Evolutionary conservation across 2,329 filamentous ascomycete species (phyloP).

Genomic region (Sporothrix brasiliensis): DNA sequence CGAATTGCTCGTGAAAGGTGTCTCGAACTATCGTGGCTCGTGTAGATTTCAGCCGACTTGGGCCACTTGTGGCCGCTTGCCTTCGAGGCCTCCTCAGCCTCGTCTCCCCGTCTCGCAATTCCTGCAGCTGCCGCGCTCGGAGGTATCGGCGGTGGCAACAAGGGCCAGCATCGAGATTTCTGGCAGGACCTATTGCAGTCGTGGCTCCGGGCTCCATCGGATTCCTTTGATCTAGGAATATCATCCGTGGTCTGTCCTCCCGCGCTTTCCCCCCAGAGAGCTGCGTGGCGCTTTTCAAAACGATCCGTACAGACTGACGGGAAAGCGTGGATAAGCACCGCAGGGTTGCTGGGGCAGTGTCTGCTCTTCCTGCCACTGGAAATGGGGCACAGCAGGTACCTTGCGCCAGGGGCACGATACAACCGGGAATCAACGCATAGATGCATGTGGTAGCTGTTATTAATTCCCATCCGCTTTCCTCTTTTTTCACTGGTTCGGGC

Average conservation of each 20-base stretch:
- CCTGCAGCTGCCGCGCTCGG: neutral
- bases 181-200: neutral
- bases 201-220: neutral
- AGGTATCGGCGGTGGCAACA: slow-evolving; percentile 12
- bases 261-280: neutral
- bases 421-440: neutral
- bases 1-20: neutral
- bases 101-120: neutral
- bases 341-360: neutral
- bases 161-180: neutral
- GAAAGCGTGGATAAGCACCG: neutral
- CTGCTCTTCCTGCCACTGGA: neutral
- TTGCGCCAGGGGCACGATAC: neutral
- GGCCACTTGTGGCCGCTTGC: neutral
- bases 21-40: slow-evolving; percentile 1
- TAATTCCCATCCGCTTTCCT: neutral
- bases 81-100: slow-evolving; percentile 3
- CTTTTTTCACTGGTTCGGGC: neutral
- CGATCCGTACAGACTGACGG: neutral
- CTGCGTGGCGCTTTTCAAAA: neutral
- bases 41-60: neutral
- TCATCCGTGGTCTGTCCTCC: neutral
- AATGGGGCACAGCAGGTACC: neutral
- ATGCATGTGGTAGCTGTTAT: neutral
- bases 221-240: neutral